Evolutionary conservation across 2,329 filamentous ascomycete genomes (phyloP), one percentile per base, ranked within the genome.

Genomic region (Geosmithia morbida): DNA sequence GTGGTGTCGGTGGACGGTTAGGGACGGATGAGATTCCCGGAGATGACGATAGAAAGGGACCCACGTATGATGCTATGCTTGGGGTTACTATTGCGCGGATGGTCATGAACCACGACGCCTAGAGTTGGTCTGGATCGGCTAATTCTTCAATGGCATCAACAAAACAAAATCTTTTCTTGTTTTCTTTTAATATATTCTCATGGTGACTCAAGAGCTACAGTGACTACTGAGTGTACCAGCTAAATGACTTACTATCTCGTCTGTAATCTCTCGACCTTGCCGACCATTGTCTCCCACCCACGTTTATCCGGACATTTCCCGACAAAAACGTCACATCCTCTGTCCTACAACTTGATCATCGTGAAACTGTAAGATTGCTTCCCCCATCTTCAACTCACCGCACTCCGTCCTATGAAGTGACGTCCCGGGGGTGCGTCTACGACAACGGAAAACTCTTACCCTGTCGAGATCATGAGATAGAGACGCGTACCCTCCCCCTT

Each of bases 301-400:
- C 33, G 13, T 37, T 37, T 37, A 44, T 18, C 42, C 19, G 20
- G 17, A 44, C 14, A 13, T 44, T 42, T 44, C 26, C 42, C 26
- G 33, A 37, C 10, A 11, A 37, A 37, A 37, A 37, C 33, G 33
- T 41, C 39, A 13, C 39, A 19, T 18, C 16, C 14, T 37, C 13
- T 37, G 33, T 16, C 33, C 14, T 7, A 16, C 33, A 41, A 18
- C 33, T 20, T 41, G n/a, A 41, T 19, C 37, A 42, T 42, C 37
- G 20, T 18, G 54, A 48, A 50, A 39, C 50, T 22, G 48, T 30
- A 49, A 43, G 49, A n/a, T n/a, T n/a, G n/a, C 54, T 54, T 54
- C 57, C 59, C 57, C 57, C 58, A 54, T 48, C 33, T 13, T 16
- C 33, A 37, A 37, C 33, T 26, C 22, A 26, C 22, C 22, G n/a